Percentiles rank a stretch among this genome's conserved stretches.
phyloP scores from a whole-genome alignment of 2,329 filamentous ascomycete species.

The Diaporthe vexans region DNA sequence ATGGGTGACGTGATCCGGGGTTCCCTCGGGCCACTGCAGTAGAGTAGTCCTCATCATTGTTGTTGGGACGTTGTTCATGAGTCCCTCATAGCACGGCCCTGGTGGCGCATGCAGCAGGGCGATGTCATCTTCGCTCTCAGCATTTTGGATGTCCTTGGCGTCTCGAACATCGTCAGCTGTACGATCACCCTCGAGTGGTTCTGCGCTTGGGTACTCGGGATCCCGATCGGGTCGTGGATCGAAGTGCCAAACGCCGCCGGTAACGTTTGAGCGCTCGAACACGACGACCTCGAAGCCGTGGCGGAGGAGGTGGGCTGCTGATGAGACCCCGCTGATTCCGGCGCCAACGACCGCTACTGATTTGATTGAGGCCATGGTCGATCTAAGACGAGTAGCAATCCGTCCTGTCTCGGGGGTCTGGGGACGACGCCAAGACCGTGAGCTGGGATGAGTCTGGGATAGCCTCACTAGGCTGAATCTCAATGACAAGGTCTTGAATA shows the following conservation, averaged over 20 bases:
- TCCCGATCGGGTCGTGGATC: slow-evolving; percentile 50
- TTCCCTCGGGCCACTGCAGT: slow-evolving; percentile 69
- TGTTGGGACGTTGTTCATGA: slow-evolving; percentile 84
- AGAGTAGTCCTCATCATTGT: slow-evolving; percentile 60
- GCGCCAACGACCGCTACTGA: slow-evolving; percentile 56
- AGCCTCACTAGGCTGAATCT: background rate
- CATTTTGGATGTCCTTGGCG: background rate
- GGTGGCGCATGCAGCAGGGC: slow-evolving; percentile 56
- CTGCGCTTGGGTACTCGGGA: slow-evolving; percentile 51
- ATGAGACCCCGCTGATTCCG: slow-evolving; percentile 56
- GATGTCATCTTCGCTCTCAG: slow-evolving; percentile 5
- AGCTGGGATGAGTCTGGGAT: too few species aligned
- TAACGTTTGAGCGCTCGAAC: slow-evolving; percentile 52
- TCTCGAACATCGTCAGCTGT: background rate
- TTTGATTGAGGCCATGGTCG: slow-evolving; percentile 35
- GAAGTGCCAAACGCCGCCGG: slow-evolving; percentile 57
- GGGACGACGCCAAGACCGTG: background rate
- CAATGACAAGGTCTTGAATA: background rate
- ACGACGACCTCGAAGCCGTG: slow-evolving; percentile 54
- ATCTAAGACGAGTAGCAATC: background rate
- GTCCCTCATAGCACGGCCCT: slow-evolving; percentile 67
- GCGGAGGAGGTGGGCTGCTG: slow-evolving; percentile 54
- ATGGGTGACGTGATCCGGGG: slow-evolving; percentile 71
- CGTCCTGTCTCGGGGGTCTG: background rate
- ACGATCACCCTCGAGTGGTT: slow-evolving; percentile 42